phyloP scores from a whole-genome alignment of 257 asterid species.

The Fraxinus anomala region DNA sequence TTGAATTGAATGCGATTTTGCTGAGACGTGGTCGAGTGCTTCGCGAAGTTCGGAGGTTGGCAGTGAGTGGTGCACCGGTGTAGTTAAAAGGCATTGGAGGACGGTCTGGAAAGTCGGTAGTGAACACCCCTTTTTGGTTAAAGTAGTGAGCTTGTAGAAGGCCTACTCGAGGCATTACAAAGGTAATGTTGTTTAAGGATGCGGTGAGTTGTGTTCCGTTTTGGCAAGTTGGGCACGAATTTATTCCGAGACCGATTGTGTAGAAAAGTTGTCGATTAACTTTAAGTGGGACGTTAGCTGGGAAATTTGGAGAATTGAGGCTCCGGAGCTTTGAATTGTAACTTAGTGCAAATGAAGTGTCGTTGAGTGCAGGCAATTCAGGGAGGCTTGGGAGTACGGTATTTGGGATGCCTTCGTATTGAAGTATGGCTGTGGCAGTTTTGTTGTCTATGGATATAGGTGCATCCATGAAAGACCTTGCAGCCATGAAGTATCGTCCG shows the following conservation, averaged over 20 bases:
- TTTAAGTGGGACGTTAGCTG: conserved; percentile 48
- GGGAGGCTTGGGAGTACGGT: conserved; percentile 43
- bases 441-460: conserved; percentile 52
- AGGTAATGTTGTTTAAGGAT: conserved; percentile 57
- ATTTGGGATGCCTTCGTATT: conserved; percentile 43
- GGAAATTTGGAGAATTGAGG: conserved; percentile 44
- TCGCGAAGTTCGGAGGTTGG: conserved; percentile 48
- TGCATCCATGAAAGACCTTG: conserved; percentile 59
- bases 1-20: conserved; percentile 59
- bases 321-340: conserved; percentile 45
- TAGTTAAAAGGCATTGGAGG: conserved; percentile 56
- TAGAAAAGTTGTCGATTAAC: conserved; percentile 56
- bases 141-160: conserved; percentile 52
- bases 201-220: conserved; percentile 53
- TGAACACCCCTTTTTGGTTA: conserved; percentile 37
- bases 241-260: conserved; percentile 58
- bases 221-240: conserved; percentile 45
- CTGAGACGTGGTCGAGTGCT: conserved; percentile 46
- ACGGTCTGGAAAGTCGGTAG: conserved; percentile 54
- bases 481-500: conserved; percentile 53
- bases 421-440: conserved; percentile 56
- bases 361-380: conserved; percentile 42
- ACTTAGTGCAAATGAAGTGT: conserved; percentile 40
- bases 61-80: conserved; percentile 76
- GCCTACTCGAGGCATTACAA: conserved; percentile 52